Conservation (phyloP, 1,284 basidiomycete genomes). For the Cutaneotrichosporon sp. region DNA sequence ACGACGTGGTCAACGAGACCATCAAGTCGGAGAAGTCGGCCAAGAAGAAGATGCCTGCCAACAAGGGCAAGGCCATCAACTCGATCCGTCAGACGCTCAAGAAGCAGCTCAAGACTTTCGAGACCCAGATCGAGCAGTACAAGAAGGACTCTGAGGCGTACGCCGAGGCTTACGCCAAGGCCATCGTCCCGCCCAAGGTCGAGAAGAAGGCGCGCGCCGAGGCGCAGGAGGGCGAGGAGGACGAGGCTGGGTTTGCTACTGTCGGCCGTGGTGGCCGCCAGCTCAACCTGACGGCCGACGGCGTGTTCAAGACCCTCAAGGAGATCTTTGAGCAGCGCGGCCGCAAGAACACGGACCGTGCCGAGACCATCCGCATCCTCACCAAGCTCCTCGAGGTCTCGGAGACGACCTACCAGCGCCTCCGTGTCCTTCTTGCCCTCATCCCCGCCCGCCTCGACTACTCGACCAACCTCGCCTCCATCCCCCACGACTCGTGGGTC, state of each 20-base stretch:
- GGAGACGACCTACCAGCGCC: slow-evolving; percentile 82
- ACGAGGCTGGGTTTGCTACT: slow-evolving; percentile 70
- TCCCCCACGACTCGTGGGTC: slow-evolving; percentile 92
- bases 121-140: slow-evolving; percentile 75
- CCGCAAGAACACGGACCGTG: slow-evolving; percentile 97
- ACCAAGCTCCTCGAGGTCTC: slow-evolving; percentile 86
- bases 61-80: slow-evolving; percentile 90
- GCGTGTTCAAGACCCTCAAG: slow-evolving; percentile 90
- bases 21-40: slow-evolving; percentile 80
- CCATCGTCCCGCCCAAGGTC: slow-evolving; percentile 57
- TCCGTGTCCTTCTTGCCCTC: slow-evolving; percentile 90
- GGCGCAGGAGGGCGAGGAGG: slow-evolving; percentile 52
- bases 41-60: slow-evolving; percentile 96
- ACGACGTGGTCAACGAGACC: slow-evolving; percentile 71
- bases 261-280: slow-evolving; percentile 88
- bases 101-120: slow-evolving; percentile 87
- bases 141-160: slow-evolving; percentile 88
- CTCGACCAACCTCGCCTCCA: slow-evolving; percentile 61
- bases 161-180: slow-evolving; percentile 69
- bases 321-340: slow-evolving; percentile 93
- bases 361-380: slow-evolving; percentile 89
- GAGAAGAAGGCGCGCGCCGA: slow-evolving; percentile 56
- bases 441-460: slow-evolving; percentile 97
- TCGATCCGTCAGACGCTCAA: slow-evolving; percentile 97
- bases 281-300: slow-evolving; percentile 80